Evolutionary conservation across 495 filamentous ascomycete genomes (phyloP), one percentile per base, ranked within the genome.

Genomic region (Penicilliopsis zonata): DNA sequence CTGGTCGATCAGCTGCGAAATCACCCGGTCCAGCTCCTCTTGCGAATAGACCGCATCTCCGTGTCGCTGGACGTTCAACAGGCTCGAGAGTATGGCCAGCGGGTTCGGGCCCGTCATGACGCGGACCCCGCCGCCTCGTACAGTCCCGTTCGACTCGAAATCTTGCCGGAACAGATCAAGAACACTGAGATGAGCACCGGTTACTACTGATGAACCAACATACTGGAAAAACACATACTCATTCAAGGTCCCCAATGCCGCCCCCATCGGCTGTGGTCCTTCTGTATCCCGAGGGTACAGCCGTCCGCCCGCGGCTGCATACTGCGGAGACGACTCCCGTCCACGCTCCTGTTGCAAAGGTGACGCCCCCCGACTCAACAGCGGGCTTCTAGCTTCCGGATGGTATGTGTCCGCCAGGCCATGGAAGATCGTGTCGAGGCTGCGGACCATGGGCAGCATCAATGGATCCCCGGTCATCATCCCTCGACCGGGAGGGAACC

Each of bases 1-100:
- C 35, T 82, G 74, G 43, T 94, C 88, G 71, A 94, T 85, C 18
- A 98, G 62, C 37, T 81, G 72, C 1, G 84, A 78, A 25, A 98
- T 79, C 36, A 98, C 80, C 19, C 82, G 75, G 50, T 98, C 88
- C 1, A 96, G 58, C 9, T 82, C 86, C 57, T 90, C 86, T 59
- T 95, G 84, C 1, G 80, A 76, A 46, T 85, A 93, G 1, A 94
- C 90, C n/a, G 77, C 83, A 52, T 96, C 88, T 9, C 85, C 85
- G 33, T 70, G 64, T 4, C 66, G 64, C 5, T 64, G 73, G 18
- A 78, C 62, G 40, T 73, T 74, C 23, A 86, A 50, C 21, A 88
- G 39, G 4, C 59, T 53, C 6, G 53, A 62, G 14, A 61, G 42
- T 17, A 57, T 49, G 2, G 48, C 45, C 17, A 59, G 35, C n/a